Evolutionary conservation across 2,329 filamentous ascomycete genomes (phyloP).

Genomic region (Pestalotiopsis sp.): DNA sequence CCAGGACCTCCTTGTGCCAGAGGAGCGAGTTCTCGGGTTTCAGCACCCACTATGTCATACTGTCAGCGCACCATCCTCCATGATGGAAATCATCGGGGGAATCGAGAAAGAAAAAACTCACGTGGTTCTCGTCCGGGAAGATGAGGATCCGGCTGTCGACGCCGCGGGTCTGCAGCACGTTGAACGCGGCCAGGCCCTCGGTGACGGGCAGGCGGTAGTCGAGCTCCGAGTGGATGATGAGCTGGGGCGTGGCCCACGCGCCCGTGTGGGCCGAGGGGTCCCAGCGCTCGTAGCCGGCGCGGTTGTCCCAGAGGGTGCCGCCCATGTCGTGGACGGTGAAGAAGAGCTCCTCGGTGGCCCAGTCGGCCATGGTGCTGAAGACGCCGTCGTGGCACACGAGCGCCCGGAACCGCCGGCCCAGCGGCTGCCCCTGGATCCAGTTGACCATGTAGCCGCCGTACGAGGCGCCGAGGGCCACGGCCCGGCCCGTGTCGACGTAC

Average conservation of each 20-base stretch:
- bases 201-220: conserved; percentile 87
- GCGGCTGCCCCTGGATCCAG: conserved; percentile 86
- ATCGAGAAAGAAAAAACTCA: conserved; percentile 56
- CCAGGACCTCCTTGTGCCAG: conserved; percentile 86
- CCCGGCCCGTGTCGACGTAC: conserved; percentile 69
- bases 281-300: conserved; percentile 68
- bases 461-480: conserved; percentile 75
- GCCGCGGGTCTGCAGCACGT: conserved; percentile 75
- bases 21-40: conserved; percentile 89
- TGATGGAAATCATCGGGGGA: background rate
- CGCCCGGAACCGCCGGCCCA: conserved; percentile 84
- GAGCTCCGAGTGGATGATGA: conserved; percentile 85
- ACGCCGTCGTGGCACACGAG: conserved; percentile 88
- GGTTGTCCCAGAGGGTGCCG: conserved; percentile 62
- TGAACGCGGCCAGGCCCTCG: conserved; percentile 85
- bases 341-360: conserved; percentile 69
- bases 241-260: conserved; percentile 83
- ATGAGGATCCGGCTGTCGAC: conserved; percentile 78
- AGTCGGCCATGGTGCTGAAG: conserved; percentile 71
- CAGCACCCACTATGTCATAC: conserved; percentile 71
- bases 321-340: conserved; percentile 71
- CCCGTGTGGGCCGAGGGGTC: conserved; percentile 65
- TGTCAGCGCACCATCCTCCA: conserved; percentile 3
- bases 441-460: conserved; percentile 83
- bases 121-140: conserved; percentile 76